Evolutionary conservation across 257 asterid genomes (phyloP).

Genomic region (Plantago major): DNA sequence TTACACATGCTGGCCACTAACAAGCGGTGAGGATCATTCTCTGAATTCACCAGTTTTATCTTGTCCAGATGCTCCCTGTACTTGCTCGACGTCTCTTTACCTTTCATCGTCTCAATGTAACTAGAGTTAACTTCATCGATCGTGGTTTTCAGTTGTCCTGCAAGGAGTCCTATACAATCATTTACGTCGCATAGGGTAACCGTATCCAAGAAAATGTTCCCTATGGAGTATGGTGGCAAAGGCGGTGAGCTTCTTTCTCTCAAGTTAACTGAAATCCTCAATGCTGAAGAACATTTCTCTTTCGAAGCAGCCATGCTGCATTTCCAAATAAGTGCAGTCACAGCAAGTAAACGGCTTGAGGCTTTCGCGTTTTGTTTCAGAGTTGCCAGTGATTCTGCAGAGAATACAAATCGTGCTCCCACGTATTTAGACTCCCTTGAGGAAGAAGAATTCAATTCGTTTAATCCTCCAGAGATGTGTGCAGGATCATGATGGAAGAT

Average conservation of each 20-base stretch:
- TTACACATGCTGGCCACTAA: neutral
- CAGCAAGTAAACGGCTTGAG: conserved; percentile 1
- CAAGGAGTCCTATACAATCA: too few relatives aligned
- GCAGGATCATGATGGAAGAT: neutral
- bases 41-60: too few relatives aligned
- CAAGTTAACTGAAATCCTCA: neutral
- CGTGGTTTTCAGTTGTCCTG: too few relatives aligned
- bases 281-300: too few relatives aligned
- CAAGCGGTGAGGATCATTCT: too few relatives aligned
- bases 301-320: neutral
- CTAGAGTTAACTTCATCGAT: too few relatives aligned
- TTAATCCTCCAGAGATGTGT: neutral
- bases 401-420: neutral
- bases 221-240: neutral
- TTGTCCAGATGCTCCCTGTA: too few relatives aligned
- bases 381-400: neutral
- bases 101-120: too few relatives aligned
- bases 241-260: conserved; percentile 8
- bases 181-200: too few relatives aligned
- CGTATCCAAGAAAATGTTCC: neutral
- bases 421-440: neutral
- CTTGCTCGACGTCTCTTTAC: too few relatives aligned
- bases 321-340: conserved; percentile 7
- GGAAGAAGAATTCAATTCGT: neutral
- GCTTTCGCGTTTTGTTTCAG: neutral